phyloP scores from a whole-genome alignment of 352 stramenopile genomes.

The Pythium rishiriense region DNA sequence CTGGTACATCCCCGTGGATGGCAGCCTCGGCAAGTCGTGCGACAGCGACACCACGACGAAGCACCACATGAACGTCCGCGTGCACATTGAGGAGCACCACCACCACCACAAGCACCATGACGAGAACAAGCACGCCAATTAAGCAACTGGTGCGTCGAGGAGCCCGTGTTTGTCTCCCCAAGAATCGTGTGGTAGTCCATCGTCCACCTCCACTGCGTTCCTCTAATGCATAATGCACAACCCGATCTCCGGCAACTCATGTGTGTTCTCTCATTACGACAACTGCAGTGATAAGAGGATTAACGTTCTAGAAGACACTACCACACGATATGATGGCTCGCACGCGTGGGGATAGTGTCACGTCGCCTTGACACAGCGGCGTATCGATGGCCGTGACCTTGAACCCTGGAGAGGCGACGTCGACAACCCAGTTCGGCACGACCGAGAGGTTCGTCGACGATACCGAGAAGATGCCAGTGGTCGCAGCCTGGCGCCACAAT shows the following conservation, averaged over 20 bases:
- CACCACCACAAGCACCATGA: constrained; percentile 8
- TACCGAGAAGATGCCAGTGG: not conserved
- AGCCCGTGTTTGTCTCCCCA: not conserved
- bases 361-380: not conserved
- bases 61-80: constrained; percentile 13
- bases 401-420: not conserved
- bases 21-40: constrained; percentile 33
- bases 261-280: too few relatives aligned
- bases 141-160: not conserved
- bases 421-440: constrained; percentile 1
- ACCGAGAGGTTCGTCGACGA: constrained; percentile 4
- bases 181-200: not conserved
- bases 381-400: not conserved
- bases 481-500: constrained; percentile 2
- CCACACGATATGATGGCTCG: not conserved
- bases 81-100: constrained; percentile 13
- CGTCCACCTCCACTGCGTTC: not conserved
- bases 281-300: too few relatives aligned
- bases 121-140: constrained; percentile 1
- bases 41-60: constrained; percentile 12
- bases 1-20: constrained; percentile 65
- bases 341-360: not conserved
- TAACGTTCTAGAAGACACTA: not conserved
- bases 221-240: not conserved
- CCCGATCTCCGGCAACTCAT: too few relatives aligned